phyloP scores from a whole-genome alignment of 2,329 filamentous ascomycete genomes.

The Xylariaceae sp. region DNA sequence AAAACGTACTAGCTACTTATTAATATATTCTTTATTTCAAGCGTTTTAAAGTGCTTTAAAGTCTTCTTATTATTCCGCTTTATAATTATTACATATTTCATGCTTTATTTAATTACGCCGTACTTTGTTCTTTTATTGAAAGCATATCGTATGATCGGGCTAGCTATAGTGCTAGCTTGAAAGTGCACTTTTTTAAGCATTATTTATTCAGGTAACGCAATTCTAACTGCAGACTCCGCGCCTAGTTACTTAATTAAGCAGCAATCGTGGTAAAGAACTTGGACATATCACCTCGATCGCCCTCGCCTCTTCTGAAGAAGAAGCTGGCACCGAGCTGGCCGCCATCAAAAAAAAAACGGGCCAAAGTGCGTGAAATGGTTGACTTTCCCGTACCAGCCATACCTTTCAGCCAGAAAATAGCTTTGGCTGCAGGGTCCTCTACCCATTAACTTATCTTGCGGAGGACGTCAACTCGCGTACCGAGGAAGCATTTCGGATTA shows the following conservation, averaged over 20 bases:
- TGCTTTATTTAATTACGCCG: conserved; percentile 85
- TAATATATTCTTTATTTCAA: conserved; percentile 83
- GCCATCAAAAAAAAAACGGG: conserved; percentile 12
- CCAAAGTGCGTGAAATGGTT: conserved; percentile 46
- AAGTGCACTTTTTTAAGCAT: conserved; percentile 94
- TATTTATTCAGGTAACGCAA: conserved; percentile 88
- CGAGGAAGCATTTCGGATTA: conserved; percentile 39
- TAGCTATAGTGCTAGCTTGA: conserved; percentile 81
- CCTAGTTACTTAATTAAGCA: conserved; percentile 70
- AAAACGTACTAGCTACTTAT: conserved; percentile 89
- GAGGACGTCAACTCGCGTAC: conserved; percentile 44
- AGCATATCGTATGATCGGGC: conserved; percentile 71
- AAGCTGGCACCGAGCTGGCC: conserved; percentile 32
- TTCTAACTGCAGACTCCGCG: conserved; percentile 87
- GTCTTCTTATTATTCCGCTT: conserved; percentile 83
- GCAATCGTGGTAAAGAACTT: conserved; percentile 11
- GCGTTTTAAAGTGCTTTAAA: conserved; percentile 76
- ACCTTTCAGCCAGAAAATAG: conserved; percentile 49
- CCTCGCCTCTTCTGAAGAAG: conserved; percentile 26
- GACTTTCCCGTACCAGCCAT: conserved; percentile 52
- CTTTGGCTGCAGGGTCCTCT: conserved; percentile 27
- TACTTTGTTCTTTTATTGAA: conserved; percentile 87
- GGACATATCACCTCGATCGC: neutral
- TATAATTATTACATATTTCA: conserved; percentile 81
- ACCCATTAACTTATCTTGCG: conserved; percentile 42